Conservation (phyloP, 2,329 filamentous ascomycete genomes). For the Fusarium pseudograminearum region DNA sequence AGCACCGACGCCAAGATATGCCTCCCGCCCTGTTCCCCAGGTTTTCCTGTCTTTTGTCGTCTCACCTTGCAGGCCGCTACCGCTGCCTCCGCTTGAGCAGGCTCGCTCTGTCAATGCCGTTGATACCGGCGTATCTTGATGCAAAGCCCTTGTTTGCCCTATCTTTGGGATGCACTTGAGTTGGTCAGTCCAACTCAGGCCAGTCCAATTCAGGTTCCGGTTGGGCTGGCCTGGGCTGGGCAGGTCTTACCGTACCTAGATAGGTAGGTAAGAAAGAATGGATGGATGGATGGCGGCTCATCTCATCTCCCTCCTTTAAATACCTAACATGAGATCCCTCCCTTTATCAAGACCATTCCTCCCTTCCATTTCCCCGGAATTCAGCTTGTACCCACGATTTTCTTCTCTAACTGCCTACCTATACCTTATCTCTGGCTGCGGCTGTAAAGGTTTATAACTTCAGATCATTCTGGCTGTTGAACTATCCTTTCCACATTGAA, state of each 20-base stretch:
- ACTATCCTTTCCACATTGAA: neutral
- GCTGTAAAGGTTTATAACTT: neutral
- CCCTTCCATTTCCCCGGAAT: slow-evolving; percentile 31
- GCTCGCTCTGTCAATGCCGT: slow-evolving; percentile 40
- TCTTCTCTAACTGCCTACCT: slow-evolving; percentile 7
- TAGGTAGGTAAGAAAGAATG: neutral
- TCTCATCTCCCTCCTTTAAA: slow-evolving; percentile 38
- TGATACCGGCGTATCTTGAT: slow-evolving; percentile 27
- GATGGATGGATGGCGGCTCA: slow-evolving; percentile 26
- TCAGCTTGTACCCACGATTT: slow-evolving; percentile 5
- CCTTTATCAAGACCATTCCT: slow-evolving; percentile 28
- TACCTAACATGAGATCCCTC: slow-evolving; percentile 21
- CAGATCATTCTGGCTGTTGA: neutral
- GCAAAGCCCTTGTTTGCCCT: slow-evolving; percentile 39
- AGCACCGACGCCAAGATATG: slow-evolving; percentile 42
- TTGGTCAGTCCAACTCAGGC: slow-evolving; percentile 8
- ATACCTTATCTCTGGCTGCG: neutral
- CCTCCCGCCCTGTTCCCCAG: slow-evolving; percentile 48
- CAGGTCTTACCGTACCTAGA: slow-evolving; percentile 20
- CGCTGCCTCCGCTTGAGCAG: slow-evolving; percentile 8
- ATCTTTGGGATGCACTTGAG: slow-evolving; percentile 26
- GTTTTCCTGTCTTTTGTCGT: slow-evolving; percentile 41
- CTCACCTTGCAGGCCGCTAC: slow-evolving; percentile 36
- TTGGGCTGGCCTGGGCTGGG: slow-evolving; percentile 18
- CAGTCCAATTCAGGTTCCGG: slow-evolving; percentile 13